A percentile compares a stretch with the other conserved stretches of the same genome.
Evolutionary conservation across 176 grass and related monocot genomes (phyloP).

Genomic region (Eragrostis nindensis): DNA sequence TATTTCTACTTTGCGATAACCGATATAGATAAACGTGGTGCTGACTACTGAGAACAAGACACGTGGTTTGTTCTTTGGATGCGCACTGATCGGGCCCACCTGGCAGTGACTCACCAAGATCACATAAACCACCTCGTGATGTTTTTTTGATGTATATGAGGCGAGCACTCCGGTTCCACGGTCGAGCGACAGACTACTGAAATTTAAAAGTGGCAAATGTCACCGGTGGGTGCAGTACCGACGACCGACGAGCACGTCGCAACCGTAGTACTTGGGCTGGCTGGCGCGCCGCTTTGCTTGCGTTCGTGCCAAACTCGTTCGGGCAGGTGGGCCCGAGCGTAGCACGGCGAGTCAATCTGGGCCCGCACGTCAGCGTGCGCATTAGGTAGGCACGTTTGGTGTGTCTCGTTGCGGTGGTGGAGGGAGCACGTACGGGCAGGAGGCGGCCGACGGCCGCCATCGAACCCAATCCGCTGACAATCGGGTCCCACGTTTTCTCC

Average conservation of each 20-base stretch:
- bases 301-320: slow-evolving; percentile 42
- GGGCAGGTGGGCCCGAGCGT: background rate
- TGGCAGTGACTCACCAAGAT: background rate
- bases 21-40: too few relatives aligned
- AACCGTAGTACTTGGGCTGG: slow-evolving; percentile 15
- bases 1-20: too few relatives aligned
- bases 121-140: too few relatives aligned
- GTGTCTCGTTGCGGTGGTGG: background rate
- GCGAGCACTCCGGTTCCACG: too few relatives aligned
- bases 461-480: too few relatives aligned
- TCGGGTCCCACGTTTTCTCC: too few relatives aligned
- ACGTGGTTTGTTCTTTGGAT: too few relatives aligned
- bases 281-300: slow-evolving; percentile 27
- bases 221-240: background rate
- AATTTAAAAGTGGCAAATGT: rapidly evolving
- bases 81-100: background rate
- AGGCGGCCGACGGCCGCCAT: background rate
- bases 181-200: background rate
- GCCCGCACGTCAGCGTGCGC: background rate
- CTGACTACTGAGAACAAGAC: too few relatives aligned
- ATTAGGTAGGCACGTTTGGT: slow-evolving; percentile 2
- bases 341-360: background rate
- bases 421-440: background rate
- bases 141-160: too few relatives aligned
- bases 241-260: slow-evolving; percentile 15